Evolutionary conservation across 352 stramenopile genomes (phyloP), one percentile per base, ranked within the genome.

Genomic region (Pythium volutum): DNA sequence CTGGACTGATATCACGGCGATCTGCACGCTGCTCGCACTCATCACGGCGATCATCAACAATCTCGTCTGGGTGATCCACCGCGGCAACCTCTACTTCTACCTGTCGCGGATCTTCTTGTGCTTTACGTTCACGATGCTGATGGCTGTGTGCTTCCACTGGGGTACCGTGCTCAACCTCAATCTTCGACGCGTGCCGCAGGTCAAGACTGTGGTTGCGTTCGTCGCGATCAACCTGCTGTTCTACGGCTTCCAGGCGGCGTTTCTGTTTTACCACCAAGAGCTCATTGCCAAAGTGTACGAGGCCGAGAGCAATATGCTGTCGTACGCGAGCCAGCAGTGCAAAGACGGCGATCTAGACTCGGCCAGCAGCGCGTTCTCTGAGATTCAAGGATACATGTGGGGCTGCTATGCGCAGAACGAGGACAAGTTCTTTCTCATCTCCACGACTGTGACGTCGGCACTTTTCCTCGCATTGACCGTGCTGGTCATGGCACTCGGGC

Each of bases 121-220:
- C 70, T 87, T 96, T 60, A 93, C 84, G 23, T 96, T 94, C 52
- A 96, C 87, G 53, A 96, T 96, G 87, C 72, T 96, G 22, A 87
- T 80, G 20, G 84, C 84, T 4, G 87, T 96, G 56, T 94, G 84
- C 62, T 94, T 91, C 55, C 87, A 96, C 63, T 96, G 87, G 87
- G 87, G 79, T 29, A 92, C 84, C 8, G 85, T 96, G 43, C 62
- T 96, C 20, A 92, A 77, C 53, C 75, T 91, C 27, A 78, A 82
- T 11, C 68, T 96, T 22, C 81, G 87, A 18, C 88, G 89, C 43
- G 49, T 94, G 4, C 84, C 87, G 0, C 89, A 91, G 58, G 70
- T 66, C 15, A 91, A 81, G 7, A 79, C 83, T 3, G 74, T 76
- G 0, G 62, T 92, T 22, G 71, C 77, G 8, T 96, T 96, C 62